phyloP scores from a whole-genome alignment of 306 rosid genomes.

The Inga leiocalycina region DNA sequence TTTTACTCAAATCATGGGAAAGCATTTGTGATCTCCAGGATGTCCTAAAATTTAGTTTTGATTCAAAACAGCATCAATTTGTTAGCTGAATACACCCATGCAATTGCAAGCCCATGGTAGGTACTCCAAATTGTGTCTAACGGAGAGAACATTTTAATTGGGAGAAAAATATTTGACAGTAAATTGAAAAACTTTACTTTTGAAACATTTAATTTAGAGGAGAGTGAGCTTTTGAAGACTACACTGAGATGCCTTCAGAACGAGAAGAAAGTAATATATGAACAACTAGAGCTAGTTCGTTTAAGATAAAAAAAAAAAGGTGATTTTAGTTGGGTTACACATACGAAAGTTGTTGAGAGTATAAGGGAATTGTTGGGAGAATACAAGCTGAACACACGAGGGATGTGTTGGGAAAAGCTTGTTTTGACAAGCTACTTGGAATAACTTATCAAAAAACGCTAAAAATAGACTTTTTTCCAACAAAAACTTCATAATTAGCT shows the following conservation, averaged over 20 bases:
- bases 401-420: too few relatives aligned
- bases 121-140: not conserved
- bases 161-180: not conserved
- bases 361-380: not conserved
- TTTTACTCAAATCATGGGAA: slow-evolving; percentile 13
- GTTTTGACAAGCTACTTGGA: too few relatives aligned
- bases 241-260: not conserved
- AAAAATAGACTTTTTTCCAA: too few relatives aligned
- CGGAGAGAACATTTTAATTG: not conserved
- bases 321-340: not conserved
- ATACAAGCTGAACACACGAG: too few relatives aligned
- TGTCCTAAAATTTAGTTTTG: not conserved
- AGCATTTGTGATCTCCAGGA: not conserved
- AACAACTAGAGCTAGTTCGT: not conserved
- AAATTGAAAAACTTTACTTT: not conserved
- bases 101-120: not conserved
- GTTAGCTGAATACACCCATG: not conserved
- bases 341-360: not conserved
- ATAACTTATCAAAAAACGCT: too few relatives aligned
- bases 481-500: not conserved
- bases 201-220: not conserved
- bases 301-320: too few relatives aligned
- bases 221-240: not conserved
- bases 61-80: not conserved
- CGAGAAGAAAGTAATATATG: not conserved